Base-by-base conservation (phyloP, 2,329 filamentous ascomycete species). In the Fusarium succisae region DNA sequence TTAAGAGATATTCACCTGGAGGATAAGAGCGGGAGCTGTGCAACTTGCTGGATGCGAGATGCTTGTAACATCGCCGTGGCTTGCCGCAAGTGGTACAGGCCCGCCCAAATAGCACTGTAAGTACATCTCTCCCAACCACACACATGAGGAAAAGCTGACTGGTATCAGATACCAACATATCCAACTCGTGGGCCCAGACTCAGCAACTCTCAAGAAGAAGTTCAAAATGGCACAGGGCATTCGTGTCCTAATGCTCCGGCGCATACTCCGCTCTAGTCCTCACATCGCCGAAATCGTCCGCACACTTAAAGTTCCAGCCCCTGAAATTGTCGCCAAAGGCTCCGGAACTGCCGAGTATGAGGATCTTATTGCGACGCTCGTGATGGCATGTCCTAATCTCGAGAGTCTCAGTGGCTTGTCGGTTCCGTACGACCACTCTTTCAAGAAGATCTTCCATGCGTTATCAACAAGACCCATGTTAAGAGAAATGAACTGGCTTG, bases 21-120 rank as follows among this genome's bases (percentile, higher is more conserved):
- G 12, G 77, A 80, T 20, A 81, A 81, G 6, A 87, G 85, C 71
- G 80, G 81, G 39, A 90, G 89, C 79, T 92, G 90, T 77, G 86
- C 89, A 22, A 91, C 90, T 24, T 92, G 90, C 79, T 91, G 88
- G 87, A 90, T 91, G 88, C 85, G 90, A 55, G 90, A 92, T 75
- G 81, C 87, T 37, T 88, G 86, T 73, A 86, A 85, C 47, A 78
- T 91, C 45, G 84, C 86, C 17, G 64, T 89, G 17, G 83, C 84
- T 43, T 87, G 86, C 22, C 85, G 84, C 69, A 90, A 87, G 75
- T 87, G 88, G 82, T 82, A 86, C 75, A 85, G 85, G 71, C 85
- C 84, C 45, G 88, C 88, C 12, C 84, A 86, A 26, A 80, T 81
- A 26, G 86, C 86, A 20, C 78, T 91, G 84, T 91, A 82, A 83